Base-by-base conservation (phyloP, 352 stramenopile genomes). In the Elongisporangium senticosum region DNA sequence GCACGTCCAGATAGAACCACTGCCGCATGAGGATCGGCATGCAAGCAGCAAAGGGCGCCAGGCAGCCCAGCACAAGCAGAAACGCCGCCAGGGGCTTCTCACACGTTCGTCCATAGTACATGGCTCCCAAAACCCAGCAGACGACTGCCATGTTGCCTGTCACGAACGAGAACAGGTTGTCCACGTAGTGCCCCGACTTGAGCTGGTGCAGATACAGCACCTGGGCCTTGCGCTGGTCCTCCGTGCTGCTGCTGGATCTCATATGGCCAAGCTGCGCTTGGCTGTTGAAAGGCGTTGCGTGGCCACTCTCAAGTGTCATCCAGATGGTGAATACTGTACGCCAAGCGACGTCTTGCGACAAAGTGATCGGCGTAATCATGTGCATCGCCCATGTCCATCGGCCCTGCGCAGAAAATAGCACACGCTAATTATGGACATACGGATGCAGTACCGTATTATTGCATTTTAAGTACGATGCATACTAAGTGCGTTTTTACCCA, bases 1-100 rank as follows among this genome's bases (percentile, higher is more conserved):
- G 65, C 10, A 73, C 51, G 28, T 77, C 63, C 39, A 80, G 61
- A 26, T 80, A 77, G 49, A 80, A 60, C 66, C 72, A 80, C 54
- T 77, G 66, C 5, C 71, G 68, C 11, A 75, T 21, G 6, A 79
- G 58, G 19, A 79, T 65, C 15, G 68, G 68, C 0, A 69, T 52
- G 52, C 60, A 73, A 8, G 63, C 66, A 0, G 71, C 68, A 50
- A 72, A 73, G n/a, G 65, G 58, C 2, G 66, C 62, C 4, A 80
- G 49, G n/a, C 64, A 57, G 7, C 68, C 72, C 5, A 75, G 52
- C 17, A 75, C 52, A 5, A 71, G 23, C 4, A 77, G 61, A 33
- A 75, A 75, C 21, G 55, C 50, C 5, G 57, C 51, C 11, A 79
- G 63, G n/a, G 68, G 68, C 59, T 75, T 74, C 4, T 61, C 53